A percentile compares a stretch with the other conserved stretches of the same genome.
Evolutionary conservation across 2,329 filamentous ascomycete genomes (phyloP).

Genomic region (Pseudogymnoascus sp.): DNA sequence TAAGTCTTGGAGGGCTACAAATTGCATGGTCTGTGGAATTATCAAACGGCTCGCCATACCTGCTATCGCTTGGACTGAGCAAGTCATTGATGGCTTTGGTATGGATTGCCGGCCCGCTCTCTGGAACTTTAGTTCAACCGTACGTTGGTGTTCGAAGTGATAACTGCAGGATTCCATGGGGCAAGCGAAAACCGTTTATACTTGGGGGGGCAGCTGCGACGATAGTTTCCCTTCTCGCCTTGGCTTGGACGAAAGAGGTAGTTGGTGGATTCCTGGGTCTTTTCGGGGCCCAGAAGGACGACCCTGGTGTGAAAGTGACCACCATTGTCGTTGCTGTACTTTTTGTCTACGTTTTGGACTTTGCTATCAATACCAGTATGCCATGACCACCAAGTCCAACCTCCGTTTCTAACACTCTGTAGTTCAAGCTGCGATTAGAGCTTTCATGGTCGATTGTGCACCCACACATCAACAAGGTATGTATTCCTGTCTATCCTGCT

Average conservation of each 20-base stretch:
- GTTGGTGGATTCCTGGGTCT: conserved; percentile 59
- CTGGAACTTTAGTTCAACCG: conserved; percentile 70
- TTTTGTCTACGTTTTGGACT: conserved; percentile 85
- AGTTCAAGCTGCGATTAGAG: conserved; percentile 85
- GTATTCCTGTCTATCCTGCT: conserved; percentile 9
- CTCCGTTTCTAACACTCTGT: conserved; percentile 13
- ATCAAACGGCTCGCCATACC: conserved; percentile 81
- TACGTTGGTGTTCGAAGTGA: conserved; percentile 78
- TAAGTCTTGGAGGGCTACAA: conserved; percentile 82
- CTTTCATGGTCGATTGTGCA: conserved; percentile 88
- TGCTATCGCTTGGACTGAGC: conserved; percentile 72
- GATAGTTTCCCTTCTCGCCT: conserved; percentile 56
- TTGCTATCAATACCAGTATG: conserved; percentile 84
- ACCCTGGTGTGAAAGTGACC: conserved; percentile 51
- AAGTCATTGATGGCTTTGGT: conserved; percentile 76
- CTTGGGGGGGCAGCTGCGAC: conserved; percentile 60
- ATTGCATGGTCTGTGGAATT: conserved; percentile 94
- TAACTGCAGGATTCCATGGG: conserved; percentile 65
- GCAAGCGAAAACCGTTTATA: conserved; percentile 77
- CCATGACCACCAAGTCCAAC: conserved; percentile 13
- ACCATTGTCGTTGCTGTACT: conserved; percentile 74
- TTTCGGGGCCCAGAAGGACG: conserved; percentile 63
- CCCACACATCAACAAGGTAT: conserved; percentile 77
- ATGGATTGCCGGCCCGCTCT: conserved; percentile 76
- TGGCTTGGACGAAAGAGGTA: conserved; percentile 68